Evolutionary conservation across 768 basidiomycete species (phyloP).

Genomic region (Lactarius sp.): DNA sequence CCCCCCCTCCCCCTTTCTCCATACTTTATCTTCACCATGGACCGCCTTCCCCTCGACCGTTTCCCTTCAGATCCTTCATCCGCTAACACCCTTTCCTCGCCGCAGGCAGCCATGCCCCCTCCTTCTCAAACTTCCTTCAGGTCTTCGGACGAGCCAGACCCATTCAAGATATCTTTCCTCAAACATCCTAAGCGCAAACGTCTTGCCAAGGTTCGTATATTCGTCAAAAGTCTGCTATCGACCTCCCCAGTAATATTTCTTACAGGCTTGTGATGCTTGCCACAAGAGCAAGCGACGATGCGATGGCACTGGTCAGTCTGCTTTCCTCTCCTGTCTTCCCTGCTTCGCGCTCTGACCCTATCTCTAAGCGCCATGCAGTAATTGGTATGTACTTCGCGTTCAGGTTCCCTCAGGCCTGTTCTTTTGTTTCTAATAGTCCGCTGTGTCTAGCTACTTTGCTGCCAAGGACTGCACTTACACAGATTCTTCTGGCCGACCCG

Average conservation of each 20-base stretch:
- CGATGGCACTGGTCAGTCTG: slow-evolving; percentile 65
- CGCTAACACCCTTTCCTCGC: neutral
- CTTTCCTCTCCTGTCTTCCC: slow-evolving; percentile 8
- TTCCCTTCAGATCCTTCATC: neutral
- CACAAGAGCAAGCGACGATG: slow-evolving; percentile 83
- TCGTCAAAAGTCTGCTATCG: neutral
- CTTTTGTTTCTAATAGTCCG: slow-evolving; percentile 23
- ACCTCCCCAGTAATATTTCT: neutral
- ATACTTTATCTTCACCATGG: slow-evolving; percentile 8
- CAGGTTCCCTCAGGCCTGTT: neutral
- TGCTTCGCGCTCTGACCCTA: slow-evolving; percentile 10
- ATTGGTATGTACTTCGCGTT: slow-evolving; percentile 48
- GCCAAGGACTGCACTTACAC: slow-evolving; percentile 79
- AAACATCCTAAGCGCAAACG: slow-evolving; percentile 52
- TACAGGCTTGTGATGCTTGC: slow-evolving; percentile 73
- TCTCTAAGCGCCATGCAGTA: slow-evolving; percentile 66
- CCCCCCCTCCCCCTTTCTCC: too few species aligned
- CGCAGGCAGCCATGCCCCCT: slow-evolving; percentile 3
- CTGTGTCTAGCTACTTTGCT: slow-evolving; percentile 59
- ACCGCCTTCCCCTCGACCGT: slow-evolving; percentile 13
- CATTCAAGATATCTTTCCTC: slow-evolving; percentile 40
- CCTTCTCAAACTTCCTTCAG: slow-evolving; percentile 14
- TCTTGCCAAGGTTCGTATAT: slow-evolving; percentile 41
- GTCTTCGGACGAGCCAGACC: slow-evolving; percentile 30
- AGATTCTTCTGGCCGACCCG: slow-evolving; percentile 71